Base-by-base conservation (phyloP, 495 filamentous ascomycete species). In the Penicillium paxilli region DNA sequence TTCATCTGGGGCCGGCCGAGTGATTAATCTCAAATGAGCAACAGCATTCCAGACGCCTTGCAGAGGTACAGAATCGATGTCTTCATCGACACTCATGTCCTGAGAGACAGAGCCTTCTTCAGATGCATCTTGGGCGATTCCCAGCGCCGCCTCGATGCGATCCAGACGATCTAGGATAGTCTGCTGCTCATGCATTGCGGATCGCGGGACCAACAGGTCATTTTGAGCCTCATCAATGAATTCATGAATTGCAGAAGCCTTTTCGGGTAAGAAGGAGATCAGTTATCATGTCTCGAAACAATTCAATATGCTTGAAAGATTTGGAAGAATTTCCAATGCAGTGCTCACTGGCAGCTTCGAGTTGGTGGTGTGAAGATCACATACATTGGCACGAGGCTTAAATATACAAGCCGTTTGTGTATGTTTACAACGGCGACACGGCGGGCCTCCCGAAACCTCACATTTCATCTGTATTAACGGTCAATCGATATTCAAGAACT, bases 311-410 rank as follows among this genome's bases (percentile, higher is more conserved):
- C n/a, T n/a, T n/a, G n/a, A n/a, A n/a, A n/a, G n/a, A n/a, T n/a
- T n/a, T n/a, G n/a, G n/a, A n/a, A n/a, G n/a, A n/a, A n/a, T n/a
- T n/a, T n/a, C n/a, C n/a, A n/a, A n/a, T n/a, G n/a, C n/a, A n/a
- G n/a, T n/a, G n/a, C n/a, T n/a, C n/a, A n/a, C n/a, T n/a, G n/a
- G n/a, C n/a, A n/a, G n/a, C n/a, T n/a, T n/a, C n/a, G n/a, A n/a
- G n/a, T n/a, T n/a, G n/a, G n/a, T n/a, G n/a, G n/a, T n/a, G 12
- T 25, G 30, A 19, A 32, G 11, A 28, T 28, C 11, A 51, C 66
- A 52, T 44, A 75, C 70, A 68, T 75, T 73, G 17, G 70, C 69
- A 33, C 72, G 57, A n/a, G 70, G 72, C 47, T 70, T 72, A 51
- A 75, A 75, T 14, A 75, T 51, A 54, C 72, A 75, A 24, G 67